Evolutionary conservation across 768 basidiomycete genomes (phyloP).

Genomic region (Trametes elegans): DNA sequence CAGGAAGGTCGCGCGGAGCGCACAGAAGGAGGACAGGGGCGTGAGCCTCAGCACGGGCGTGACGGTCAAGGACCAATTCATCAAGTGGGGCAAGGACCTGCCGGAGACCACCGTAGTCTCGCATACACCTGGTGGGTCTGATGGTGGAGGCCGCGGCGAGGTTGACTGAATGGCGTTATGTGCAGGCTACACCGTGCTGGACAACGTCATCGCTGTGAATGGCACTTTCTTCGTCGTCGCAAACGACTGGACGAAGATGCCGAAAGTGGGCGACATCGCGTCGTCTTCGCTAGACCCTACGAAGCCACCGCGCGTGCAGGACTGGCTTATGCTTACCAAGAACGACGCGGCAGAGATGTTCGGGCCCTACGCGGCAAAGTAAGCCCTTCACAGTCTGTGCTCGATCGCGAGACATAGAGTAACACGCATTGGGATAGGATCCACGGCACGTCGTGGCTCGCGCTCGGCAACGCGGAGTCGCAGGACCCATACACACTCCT

Average conservation of each 20-base stretch:
- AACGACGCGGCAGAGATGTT: conserved; percentile 27
- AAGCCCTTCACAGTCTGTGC: neutral
- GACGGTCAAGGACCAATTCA: conserved; percentile 51
- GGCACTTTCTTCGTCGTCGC: conserved; percentile 74
- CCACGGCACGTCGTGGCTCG: conserved; percentile 40
- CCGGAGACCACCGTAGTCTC: conserved; percentile 56
- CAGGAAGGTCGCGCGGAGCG: conserved; percentile 13
- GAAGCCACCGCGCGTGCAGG: conserved; percentile 45
- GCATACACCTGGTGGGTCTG: conserved; percentile 60
- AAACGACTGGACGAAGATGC: conserved; percentile 61
- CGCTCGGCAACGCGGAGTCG: conserved; percentile 40
- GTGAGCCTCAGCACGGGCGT: conserved; percentile 25
- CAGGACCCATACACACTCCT: conserved; percentile 71
- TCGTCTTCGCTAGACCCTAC: conserved; percentile 35
- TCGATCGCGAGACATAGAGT: neutral
- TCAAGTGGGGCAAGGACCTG: conserved; percentile 53
- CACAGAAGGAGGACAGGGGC: conserved; percentile 22
- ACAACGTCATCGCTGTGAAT: conserved; percentile 75
- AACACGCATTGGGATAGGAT: conserved; percentile 16
- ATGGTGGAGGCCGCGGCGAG: neutral
- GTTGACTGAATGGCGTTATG: conserved; percentile 3
- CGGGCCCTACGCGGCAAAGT: conserved; percentile 33
- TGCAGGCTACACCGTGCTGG: conserved; percentile 79
- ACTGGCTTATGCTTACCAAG: conserved; percentile 47
- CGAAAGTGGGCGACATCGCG: conserved; percentile 49